Base-by-base conservation (phyloP, 2,329 filamentous ascomycete species). In the Fusarium buxicola region DNA sequence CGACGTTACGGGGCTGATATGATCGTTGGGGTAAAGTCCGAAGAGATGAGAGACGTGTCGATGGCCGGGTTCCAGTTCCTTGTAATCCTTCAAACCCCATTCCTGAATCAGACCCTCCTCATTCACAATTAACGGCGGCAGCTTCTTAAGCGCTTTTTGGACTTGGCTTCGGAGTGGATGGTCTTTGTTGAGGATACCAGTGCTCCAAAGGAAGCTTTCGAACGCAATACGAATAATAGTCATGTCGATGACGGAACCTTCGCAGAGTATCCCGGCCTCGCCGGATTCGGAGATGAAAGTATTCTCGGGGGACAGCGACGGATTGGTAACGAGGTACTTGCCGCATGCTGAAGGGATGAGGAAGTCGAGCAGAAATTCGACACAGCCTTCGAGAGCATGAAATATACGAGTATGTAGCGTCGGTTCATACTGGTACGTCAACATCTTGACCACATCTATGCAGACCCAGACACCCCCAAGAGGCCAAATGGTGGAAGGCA, bases 11-110 rank as follows among this genome's bases (percentile, higher is more conserved):
- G 70, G 59, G 6, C 61, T 55, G 15, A 70, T 69, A 2, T 56
- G 47, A 1, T 67, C 73, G 1, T 80, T 80, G 0, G 83, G 82
- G 48, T 80, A 80, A 3, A 85, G 73, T 1, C 76, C 81, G 58
- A 79, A 83, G 1, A 84, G 73, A 55, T 82, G 82, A 0, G 80
- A 83, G 5, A 84, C 75, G 45, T 84, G 83, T 1, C 82, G 76
- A 56, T 85, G 82, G 0, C 81, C 81, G 0, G 78, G 80, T 43
- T 84, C 82, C 4, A 75, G 70, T 57, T 76, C 79, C 9, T 67
- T 59, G 36, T 78, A 76, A 7, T 81, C 70, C 12, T 73, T 65
- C 9, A 70, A 7, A 0, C 69, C 70, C 78, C 78, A 81, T 69
- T 81, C 79, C 21, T 78, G 76, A 10, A 81, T 74, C 10, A 71